These are phyloP conservation scores for Candida takata DNA, from an alignment of 805 yeast species.

Conservation along the genomic window DNA sequence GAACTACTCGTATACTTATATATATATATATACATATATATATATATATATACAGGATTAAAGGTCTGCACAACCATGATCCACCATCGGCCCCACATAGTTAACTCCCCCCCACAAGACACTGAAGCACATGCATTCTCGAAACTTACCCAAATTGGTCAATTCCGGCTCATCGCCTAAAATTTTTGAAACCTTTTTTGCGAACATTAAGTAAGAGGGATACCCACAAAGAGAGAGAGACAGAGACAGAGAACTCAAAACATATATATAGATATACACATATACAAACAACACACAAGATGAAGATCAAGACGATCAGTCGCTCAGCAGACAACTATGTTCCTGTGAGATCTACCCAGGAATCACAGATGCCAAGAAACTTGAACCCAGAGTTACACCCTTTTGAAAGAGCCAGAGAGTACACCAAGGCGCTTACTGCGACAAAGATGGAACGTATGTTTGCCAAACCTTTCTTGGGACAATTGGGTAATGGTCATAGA, in stretches of 20 bases:
- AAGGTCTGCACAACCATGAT: no score
- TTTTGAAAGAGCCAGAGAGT: slow-evolving; percentile 94
- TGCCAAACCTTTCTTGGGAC: slow-evolving; percentile 96
- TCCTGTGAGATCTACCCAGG: slow-evolving; percentile 87
- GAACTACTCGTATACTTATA: no score
- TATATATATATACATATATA: no score
- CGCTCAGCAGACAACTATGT: slow-evolving; percentile 88
- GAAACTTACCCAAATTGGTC: background rate
- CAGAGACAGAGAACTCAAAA: background rate
- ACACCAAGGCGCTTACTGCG: slow-evolving; percentile 89
- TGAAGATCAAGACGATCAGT: slow-evolving; percentile 25
- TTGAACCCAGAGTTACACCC: slow-evolving; percentile 93
- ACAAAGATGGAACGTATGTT: slow-evolving; percentile 94
- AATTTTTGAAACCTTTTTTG: background rate
- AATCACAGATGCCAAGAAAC: slow-evolving; percentile 80
- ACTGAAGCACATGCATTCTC: no score
- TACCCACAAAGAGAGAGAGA: background rate
- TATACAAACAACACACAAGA: slow-evolving; percentile 1
- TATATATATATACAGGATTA: no score
- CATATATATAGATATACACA: no score
- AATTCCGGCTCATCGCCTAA: slow-evolving; percentile 4
- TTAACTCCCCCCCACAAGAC: no score
- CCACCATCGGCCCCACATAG: no score
- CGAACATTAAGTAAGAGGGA: no score
- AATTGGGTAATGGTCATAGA: slow-evolving; percentile 88